Conservation (phyloP, 805 yeast species). For the Candida adriatica region DNA sequence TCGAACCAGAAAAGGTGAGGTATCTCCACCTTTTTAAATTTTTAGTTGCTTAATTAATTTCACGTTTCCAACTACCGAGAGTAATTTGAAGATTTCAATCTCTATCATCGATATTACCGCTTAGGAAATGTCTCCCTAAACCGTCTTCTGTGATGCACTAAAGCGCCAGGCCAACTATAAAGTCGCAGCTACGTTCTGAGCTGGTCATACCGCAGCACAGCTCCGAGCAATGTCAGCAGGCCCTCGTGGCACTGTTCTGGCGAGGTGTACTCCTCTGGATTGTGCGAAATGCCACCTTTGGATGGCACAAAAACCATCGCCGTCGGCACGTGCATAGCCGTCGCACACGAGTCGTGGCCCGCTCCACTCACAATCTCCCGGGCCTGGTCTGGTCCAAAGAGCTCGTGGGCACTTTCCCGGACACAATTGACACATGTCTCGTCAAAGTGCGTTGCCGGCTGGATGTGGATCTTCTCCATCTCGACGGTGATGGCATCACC, state of each 20-base stretch:
- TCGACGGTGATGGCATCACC: constrained; percentile 30
- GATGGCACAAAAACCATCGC: constrained; percentile 72
- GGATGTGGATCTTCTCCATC: constrained; percentile 38
- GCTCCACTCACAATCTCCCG: constrained; percentile 58
- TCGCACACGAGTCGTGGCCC: constrained; percentile 66
- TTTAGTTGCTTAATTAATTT: too few relatives aligned
- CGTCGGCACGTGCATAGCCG: constrained; percentile 52
- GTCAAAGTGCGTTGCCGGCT: constrained; percentile 53
- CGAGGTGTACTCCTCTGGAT: constrained; percentile 56
- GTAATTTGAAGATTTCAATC: too few relatives aligned
- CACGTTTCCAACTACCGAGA: too few relatives aligned
- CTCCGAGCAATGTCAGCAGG: constrained; percentile 46
- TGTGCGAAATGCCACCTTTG: constrained; percentile 59
- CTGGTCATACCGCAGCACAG: constrained; percentile 36
- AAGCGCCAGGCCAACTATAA: too few relatives aligned
- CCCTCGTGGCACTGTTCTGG: constrained; percentile 63
- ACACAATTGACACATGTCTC: constrained; percentile 45
- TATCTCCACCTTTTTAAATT: too few relatives aligned
- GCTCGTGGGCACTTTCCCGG: constrained; percentile 40
- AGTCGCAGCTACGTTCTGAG: constrained; percentile 13
- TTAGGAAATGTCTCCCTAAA: too few relatives aligned
- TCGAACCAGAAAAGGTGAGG: too few relatives aligned
- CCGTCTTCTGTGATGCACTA: too few relatives aligned
- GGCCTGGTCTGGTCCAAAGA: constrained; percentile 40
- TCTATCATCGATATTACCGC: too few relatives aligned